phyloP scores from a whole-genome alignment of 2,329 filamentous ascomycete genomes.

The Cytospora piceicola region DNA sequence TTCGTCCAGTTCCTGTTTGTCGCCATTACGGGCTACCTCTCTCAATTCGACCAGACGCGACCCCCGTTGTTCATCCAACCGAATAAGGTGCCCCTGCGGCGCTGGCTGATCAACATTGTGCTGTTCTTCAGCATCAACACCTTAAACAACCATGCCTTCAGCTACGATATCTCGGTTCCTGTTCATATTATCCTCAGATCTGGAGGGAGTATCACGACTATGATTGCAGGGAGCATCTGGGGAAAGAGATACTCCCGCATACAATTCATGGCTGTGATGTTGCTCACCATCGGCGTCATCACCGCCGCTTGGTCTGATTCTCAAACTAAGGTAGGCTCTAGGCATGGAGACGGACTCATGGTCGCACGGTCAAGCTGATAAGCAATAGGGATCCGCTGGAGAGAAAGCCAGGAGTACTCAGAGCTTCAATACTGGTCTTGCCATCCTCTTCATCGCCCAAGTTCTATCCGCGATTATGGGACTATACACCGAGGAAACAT shows the following conservation, averaged over 20 bases:
- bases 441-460: slow-evolving; percentile 85
- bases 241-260: slow-evolving; percentile 82
- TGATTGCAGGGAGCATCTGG: slow-evolving; percentile 84
- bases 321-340: slow-evolving; percentile 69
- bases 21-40: slow-evolving; percentile 74
- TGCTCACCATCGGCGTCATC: slow-evolving; percentile 86
- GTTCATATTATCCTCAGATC: slow-evolving; percentile 96
- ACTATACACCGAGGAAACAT: slow-evolving; percentile 90
- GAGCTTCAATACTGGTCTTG: slow-evolving; percentile 70
- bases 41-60: slow-evolving; percentile 70
- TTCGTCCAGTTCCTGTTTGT: slow-evolving; percentile 91
- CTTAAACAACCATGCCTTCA: slow-evolving; percentile 96
- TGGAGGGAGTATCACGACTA: slow-evolving; percentile 93
- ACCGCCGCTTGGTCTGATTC: slow-evolving; percentile 90
- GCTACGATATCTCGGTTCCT: slow-evolving; percentile 93
- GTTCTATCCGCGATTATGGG: slow-evolving; percentile 92
- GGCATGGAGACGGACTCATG: neutral
- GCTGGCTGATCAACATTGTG: slow-evolving; percentile 86
- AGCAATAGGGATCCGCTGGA: slow-evolving; percentile 33
- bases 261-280: slow-evolving; percentile 78
- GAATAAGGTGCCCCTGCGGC: slow-evolving; percentile 79
- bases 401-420: slow-evolving; percentile 37
- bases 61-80: slow-evolving; percentile 74
- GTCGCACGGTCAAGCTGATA: slow-evolving; percentile 34
- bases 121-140: slow-evolving; percentile 95